Base-by-base conservation (phyloP, 2,329 filamentous ascomycete species). In the Curvularia hawaiiensis region DNA sequence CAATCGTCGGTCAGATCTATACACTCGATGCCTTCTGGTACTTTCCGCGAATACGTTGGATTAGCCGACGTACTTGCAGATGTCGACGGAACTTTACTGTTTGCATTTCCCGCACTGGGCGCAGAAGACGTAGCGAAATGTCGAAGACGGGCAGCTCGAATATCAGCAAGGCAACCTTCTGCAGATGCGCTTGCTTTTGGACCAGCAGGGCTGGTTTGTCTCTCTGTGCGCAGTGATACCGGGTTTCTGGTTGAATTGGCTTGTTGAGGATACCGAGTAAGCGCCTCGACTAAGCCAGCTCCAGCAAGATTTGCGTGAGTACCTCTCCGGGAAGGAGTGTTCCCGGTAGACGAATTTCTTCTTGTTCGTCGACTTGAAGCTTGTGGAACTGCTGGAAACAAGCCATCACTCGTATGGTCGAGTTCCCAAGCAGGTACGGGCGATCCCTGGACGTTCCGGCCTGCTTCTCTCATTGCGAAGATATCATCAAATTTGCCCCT, bases 1-100 rank as follows among this genome's bases (percentile, higher is more conserved):
- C 49, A 61, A 44, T 61, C 58, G 30, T 57, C 59, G 4, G 59
- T 63, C n/a, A 63, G 33, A 41, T 63, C 61, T 24, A 63, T 61
- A 51, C 53, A 63, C 12, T 57, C 55, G 14, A 53, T 30, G 12
- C 46, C 56, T 10, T 16, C 18, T 12, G 55, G 53, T 12, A 53
- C 18, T 5, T 35, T 20, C n/a, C 38, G 40, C 16, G 31, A 18
- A 24, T 39, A 16, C 22, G 6, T 12, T 26, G 8, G 40, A 12
- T 35, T 22, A 10, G n/a, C 33, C 20, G 28, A 14, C 10, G 11
- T 40, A 14, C 28, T 24, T 20, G 12, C 18, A 31, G 45, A 3
- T 28, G 52, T n/a, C 3, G 22, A 50, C 22, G 26, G 7, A 11
- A 8, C 30, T 14, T 38, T 20, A 11, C 50, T 24, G 4, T 26